Conservation (phyloP, 371 early-diverging fungal genomes). For the Mortierella sp. region DNA sequence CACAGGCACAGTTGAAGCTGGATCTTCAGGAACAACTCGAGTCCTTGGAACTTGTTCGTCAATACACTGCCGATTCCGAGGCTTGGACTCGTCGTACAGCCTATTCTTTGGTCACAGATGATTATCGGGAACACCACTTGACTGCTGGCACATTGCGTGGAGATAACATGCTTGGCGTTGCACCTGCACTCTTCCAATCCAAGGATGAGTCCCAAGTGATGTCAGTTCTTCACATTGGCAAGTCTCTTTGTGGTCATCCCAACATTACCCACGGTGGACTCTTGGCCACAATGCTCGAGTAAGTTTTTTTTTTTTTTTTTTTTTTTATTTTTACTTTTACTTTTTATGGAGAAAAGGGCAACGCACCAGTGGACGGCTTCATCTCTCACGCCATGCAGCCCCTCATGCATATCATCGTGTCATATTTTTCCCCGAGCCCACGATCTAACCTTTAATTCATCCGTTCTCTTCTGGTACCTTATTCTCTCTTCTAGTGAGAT, state of each 20-base stretch:
- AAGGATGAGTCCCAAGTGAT: conserved; percentile 30
- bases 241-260: conserved; percentile 66
- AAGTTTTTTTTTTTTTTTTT: too few species aligned
- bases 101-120: conserved; percentile 40
- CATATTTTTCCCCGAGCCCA: too few species aligned
- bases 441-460: neutral
- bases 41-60: conserved; percentile 22
- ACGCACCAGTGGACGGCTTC: too few species aligned
- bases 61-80: conserved; percentile 12
- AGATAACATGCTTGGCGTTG: conserved; percentile 55
- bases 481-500: conserved; percentile 26
- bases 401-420: neutral
- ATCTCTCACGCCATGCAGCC: too few species aligned
- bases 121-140: conserved; percentile 42
- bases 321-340: neutral
- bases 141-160: conserved; percentile 67
- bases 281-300: conserved; percentile 75
- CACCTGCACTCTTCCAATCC: conserved; percentile 44
- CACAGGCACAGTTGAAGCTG: conserved; percentile 4
- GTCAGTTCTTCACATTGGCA: conserved; percentile 44
- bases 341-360: conserved; percentile 4
- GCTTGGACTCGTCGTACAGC: conserved; percentile 40
- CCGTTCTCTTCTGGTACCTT: neutral
- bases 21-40: conserved; percentile 29
- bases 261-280: conserved; percentile 80